Evolutionary conservation across 768 basidiomycete species (phyloP), one percentile per base, ranked within the genome.

Genomic region (Kwoniella heveanensis): DNA sequence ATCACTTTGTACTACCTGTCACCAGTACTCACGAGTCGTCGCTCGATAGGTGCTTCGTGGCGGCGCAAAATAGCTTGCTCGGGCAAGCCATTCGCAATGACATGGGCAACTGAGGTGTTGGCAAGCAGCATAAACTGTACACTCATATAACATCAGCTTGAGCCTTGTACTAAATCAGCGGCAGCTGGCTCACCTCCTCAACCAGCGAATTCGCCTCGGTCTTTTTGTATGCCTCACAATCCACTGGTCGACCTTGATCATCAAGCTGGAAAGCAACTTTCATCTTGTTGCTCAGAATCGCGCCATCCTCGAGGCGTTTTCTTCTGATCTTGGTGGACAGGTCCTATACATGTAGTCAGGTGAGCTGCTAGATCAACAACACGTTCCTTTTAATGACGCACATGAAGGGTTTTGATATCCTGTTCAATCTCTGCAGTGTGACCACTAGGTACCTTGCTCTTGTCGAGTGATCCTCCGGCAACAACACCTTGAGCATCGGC

Each of bases 31-130:
- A 62, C 61, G 65, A 99, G 82, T 49, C 96, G 89, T 65, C 96
- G 88, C 54, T 96, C 93, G 60, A 97, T 84, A 1, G 96, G 96
- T 26, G 83, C 85, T 77, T 98, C 96, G 73, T 98, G 94, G 60
- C 96, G 89, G 65, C 96, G 89, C 48, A 99, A 86, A 15, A 99
- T 84, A n/a, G 95, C 90, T 79, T 98, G 96, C 78, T 99, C 96
- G 26, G 96, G 93, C 25, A 98, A 86, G 71, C 92, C 87, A 24
- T 93, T 88, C 37, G 95, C 95, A 71, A 96, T 88, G 70, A 93
- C 89, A 77, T 94, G 91, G 10, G 96, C 93, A 44, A 94, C 89
- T 13, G 91, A 83, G 32, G 88, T 87, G 77, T 98, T 99, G 68
- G 90, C 88, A 58, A 95, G 83, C 19, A 98, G 82, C 95, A 98